Conservation (phyloP, 2,329 filamentous ascomycete species). For the Delphinella strobiligena region DNA sequence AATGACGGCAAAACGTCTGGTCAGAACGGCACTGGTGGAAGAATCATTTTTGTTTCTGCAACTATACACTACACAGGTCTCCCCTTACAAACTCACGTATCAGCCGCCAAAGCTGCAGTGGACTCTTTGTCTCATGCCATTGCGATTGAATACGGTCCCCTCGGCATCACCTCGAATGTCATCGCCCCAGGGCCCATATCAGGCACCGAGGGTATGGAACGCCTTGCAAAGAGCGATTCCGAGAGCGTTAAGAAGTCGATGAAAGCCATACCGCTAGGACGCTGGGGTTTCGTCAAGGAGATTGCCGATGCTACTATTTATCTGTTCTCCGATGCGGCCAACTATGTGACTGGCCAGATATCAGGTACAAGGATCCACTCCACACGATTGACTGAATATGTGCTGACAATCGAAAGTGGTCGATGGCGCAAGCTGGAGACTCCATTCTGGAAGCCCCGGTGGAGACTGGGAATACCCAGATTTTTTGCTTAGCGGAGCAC, state of each 20-base stretch:
- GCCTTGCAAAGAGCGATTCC: constrained; percentile 26
- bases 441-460: constrained; percentile 23
- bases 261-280: constrained; percentile 53
- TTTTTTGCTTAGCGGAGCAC: constrained; percentile 42
- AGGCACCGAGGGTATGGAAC: constrained; percentile 56
- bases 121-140: constrained; percentile 73
- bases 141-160: constrained; percentile 80
- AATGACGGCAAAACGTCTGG: constrained; percentile 43
- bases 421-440: constrained; percentile 42
- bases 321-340: constrained; percentile 73
- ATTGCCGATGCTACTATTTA: constrained; percentile 89
- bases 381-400: no score
- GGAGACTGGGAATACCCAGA: constrained; percentile 43
- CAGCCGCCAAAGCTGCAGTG: constrained; percentile 80
- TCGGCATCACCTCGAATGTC: constrained; percentile 76
- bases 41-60: constrained; percentile 82
- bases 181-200: constrained; percentile 79
- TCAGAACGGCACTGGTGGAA: constrained; percentile 45
- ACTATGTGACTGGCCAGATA: constrained; percentile 73
- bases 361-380: no score
- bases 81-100: constrained; percentile 79
- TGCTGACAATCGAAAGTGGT: constrained; percentile 38
- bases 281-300: constrained; percentile 70
- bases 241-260: constrained; percentile 19
- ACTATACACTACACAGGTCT: constrained; percentile 84